Evolutionary conservation across 805 yeast species (phyloP).

Genomic region (Jamesozyma spencerorum): DNA sequence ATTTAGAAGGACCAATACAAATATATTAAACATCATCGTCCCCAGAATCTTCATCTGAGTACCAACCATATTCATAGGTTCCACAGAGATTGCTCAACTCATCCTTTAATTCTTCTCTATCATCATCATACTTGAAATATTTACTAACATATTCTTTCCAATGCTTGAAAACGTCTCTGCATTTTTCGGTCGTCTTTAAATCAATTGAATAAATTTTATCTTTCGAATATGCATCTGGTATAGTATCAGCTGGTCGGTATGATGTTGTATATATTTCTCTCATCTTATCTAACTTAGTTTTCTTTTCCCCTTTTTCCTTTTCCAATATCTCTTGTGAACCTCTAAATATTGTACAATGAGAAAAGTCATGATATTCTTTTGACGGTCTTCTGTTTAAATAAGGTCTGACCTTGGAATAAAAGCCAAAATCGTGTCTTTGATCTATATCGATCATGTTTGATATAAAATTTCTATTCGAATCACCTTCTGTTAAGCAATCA

Average conservation of each 20-base stretch:
- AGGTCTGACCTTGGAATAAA: conserved; percentile 11
- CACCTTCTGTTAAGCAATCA: conserved; percentile 17
- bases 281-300: not conserved
- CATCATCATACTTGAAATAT: conserved; percentile 34
- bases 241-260: conserved; percentile 24
- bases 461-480: conserved; percentile 17
- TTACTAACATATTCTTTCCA: conserved; percentile 29
- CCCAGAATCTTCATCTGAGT: conserved; percentile 38
- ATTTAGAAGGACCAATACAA: not conserved
- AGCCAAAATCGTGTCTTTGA: conserved; percentile 14
- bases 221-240: conserved; percentile 13
- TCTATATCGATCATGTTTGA: conserved; percentile 13
- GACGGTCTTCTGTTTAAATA: conserved; percentile 1
- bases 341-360: conserved; percentile 17
- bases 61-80: conserved; percentile 45
- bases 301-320: not conserved
- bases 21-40: conserved; percentile 20
- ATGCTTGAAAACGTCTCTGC: conserved; percentile 22
- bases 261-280: conserved; percentile 12
- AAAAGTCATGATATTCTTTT: conserved; percentile 13
- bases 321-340: not conserved
- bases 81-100: conserved; percentile 36
- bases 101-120: conserved; percentile 45
- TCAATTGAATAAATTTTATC: conserved; percentile 9
- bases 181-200: conserved; percentile 21